A percentile compares a stretch with the other conserved stretches of the same genome.
phyloP scores from a whole-genome alignment of 1,284 basidiomycete genomes.

The Sporisorium reilianum region DNA sequence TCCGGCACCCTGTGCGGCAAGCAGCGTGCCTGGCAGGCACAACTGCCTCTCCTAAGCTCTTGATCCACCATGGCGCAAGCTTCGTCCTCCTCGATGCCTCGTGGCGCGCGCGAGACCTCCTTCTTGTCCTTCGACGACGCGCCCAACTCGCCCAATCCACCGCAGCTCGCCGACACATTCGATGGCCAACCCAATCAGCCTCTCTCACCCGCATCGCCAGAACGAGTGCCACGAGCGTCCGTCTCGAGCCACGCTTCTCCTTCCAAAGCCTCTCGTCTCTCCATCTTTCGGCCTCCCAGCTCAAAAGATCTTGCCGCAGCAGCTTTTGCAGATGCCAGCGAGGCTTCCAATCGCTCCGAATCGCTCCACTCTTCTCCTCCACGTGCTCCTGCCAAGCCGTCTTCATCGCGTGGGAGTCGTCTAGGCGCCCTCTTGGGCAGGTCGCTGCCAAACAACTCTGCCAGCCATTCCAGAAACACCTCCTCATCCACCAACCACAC shows the following conservation, averaged over 20 bases:
- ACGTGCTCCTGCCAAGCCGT: conserved; percentile 4
- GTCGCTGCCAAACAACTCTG: conserved; percentile 6
- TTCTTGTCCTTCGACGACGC: conserved; percentile 39
- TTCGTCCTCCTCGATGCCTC: conserved; percentile 7
- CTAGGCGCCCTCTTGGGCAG: conserved; percentile 35
- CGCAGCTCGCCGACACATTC: background rate
- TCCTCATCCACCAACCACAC: conserved; percentile 29
- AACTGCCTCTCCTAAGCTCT: background rate
- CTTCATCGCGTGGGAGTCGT: conserved; percentile 32
- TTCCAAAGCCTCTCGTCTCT: conserved; percentile 12
- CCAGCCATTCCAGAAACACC: conserved; percentile 13
- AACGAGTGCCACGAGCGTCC: background rate
- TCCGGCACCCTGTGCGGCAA: background rate
- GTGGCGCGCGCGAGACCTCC: conserved; percentile 15
- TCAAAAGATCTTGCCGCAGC: conserved; percentile 17
- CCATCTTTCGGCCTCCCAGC: conserved; percentile 11
- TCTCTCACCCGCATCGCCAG: background rate
- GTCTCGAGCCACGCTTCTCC: conserved; percentile 17
- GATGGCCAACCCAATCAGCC: background rate
- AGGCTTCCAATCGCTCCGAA: conserved; percentile 11
- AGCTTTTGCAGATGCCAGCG: conserved; percentile 11
- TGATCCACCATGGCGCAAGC: conserved; percentile 18
- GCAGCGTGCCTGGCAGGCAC: background rate
- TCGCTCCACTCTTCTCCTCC: conserved; percentile 20
- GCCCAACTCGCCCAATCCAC: conserved; percentile 20